Evolutionary conservation across 1,284 basidiomycete species (phyloP), one percentile per base, ranked within the genome.

Genomic region (Exsudoporus floridanus): DNA sequence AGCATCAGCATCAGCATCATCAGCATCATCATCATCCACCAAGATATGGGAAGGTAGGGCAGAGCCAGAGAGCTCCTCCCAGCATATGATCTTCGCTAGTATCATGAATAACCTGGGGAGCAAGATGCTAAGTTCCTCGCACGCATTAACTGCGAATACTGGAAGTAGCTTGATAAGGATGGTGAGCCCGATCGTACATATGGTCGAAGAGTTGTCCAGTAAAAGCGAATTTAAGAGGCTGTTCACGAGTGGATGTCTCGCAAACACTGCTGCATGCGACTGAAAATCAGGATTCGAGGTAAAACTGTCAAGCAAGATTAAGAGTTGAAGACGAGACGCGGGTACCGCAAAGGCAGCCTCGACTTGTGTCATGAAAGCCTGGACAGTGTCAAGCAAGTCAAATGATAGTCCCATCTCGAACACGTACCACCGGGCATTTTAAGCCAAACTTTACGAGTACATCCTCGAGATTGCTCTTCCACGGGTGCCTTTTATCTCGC

Each of bases 391-490:
- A 16, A 54, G 52, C 40, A 55, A 47, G 57, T 53, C 51, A 34
- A 44, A 31, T 50, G 56, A 50, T 50, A 55, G 59, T 55, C 55
- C 18, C 33, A 44, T 46, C 46, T 55, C 33, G 33, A 51, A 46
- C 25, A 70, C 85, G 59, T 62, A 90, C 89, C 69, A 81, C 69
- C 18, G 87, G 86, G 53, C 76, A 70, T 58, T 80, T 75, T 49
- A 81, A 65, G 39, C 84, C 88, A 64, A 81, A 84, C 50, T 73
- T 77, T 31, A 90, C 74, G 33, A 91, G 72, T 23, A 88, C 77
- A 57, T 88, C 84, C 65, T 90, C 86, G 51, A 92, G 71, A 64
- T 89, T 92, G 30, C 72, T 68, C 69, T 90, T 91, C 89, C 89
- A 92, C 34, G 78, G 73, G 21, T 76, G 73, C 59, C 78, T 77